Evolutionary conservation across 768 basidiomycete species (phyloP).

Genomic region (Xanthoconium purpureum): DNA sequence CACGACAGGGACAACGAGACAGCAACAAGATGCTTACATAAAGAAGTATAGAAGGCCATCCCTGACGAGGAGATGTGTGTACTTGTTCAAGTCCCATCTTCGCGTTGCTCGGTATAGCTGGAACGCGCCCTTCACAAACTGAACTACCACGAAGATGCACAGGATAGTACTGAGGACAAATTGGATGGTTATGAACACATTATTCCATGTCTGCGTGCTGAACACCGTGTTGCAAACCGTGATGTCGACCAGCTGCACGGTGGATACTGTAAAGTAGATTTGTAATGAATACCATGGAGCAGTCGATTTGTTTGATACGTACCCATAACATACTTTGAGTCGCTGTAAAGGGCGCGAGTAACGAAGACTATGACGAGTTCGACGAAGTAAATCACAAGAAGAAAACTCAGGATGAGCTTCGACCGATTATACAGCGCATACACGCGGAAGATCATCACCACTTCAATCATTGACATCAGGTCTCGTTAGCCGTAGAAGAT

Average conservation of each 20-base stretch:
- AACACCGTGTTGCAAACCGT: not conserved
- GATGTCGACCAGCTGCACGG: not conserved
- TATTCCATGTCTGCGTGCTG: not conserved
- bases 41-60: no score
- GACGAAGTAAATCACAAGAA: not conserved
- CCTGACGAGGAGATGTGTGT: no score
- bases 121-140: no score
- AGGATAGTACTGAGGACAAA: no score
- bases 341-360: not conserved
- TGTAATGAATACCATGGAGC: not conserved
- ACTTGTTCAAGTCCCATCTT: no score
- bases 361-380: not conserved
- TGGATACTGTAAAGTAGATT: not conserved
- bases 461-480: not conserved
- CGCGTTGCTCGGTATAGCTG: no score
- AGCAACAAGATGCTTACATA: no score
- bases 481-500: not conserved
- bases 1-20: no score
- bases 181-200: no score
- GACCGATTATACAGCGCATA: not conserved
- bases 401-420: not conserved
- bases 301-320: not conserved
- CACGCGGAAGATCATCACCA: not conserved
- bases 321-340: not conserved
- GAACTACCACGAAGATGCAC: no score